Conservation (phyloP, 148 eudicot species). For the Fagopyrum esculentum region DNA sequence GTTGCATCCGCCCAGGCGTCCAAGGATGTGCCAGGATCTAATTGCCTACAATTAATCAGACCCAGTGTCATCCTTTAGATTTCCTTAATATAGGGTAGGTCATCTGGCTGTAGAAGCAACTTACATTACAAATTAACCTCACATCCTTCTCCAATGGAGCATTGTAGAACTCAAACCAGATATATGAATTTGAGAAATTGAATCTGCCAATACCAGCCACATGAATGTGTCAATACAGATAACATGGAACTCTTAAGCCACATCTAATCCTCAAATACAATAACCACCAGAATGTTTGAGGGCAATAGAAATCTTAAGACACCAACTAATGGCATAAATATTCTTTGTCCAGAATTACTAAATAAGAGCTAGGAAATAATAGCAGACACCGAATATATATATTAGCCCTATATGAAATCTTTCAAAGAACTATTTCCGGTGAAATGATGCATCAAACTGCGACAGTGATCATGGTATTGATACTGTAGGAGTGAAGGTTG, state of each 20-base stretch:
- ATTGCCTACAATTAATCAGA: slow-evolving; percentile 43
- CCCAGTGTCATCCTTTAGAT: background rate
- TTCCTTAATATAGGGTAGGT: background rate
- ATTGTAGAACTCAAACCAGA: slow-evolving; percentile 92
- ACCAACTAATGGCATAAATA: too few species aligned
- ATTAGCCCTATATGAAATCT: background rate
- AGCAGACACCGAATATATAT: background rate
- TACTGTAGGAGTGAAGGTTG: too few species aligned
- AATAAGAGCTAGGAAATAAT: background rate
- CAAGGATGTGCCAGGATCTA: slow-evolving; percentile 93
- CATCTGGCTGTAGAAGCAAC: slow-evolving; percentile 22
- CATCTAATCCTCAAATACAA: background rate
- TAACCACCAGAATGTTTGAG: background rate
- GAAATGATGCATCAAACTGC: background rate
- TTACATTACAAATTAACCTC: slow-evolving; percentile 76
- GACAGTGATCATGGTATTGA: background rate
- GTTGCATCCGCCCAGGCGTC: slow-evolving; percentile 97
- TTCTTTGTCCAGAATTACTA: too few species aligned
- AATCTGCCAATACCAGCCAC: slow-evolving; percentile 44
- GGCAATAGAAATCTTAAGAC: background rate
- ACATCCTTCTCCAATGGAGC: slow-evolving; percentile 76
- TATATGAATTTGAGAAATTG: slow-evolving; percentile 68
- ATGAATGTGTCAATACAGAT: slow-evolving; percentile 2
- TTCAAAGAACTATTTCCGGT: background rate
- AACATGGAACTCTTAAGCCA: background rate